Evolutionary conservation across 2,329 filamentous ascomycete species (phyloP), one percentile per base, ranked within the genome.

Genomic region (Aspergillus sp.): DNA sequence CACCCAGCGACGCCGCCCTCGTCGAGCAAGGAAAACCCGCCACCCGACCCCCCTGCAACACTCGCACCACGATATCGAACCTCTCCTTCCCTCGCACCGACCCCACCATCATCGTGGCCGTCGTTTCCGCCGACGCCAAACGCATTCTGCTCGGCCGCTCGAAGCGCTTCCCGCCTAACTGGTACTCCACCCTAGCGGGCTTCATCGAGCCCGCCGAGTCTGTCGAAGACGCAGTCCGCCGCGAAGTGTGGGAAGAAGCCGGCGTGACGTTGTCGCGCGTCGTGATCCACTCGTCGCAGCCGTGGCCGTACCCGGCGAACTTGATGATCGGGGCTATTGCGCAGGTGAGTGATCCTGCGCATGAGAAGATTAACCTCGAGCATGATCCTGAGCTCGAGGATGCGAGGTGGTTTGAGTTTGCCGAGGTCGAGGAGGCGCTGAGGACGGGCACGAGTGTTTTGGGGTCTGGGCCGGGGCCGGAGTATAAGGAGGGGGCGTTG

Each of bases 51-150:
- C 84, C 89, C 17, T 99, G 95, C 77, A 88, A 86, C 7, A 96
- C 93, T 0, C 86, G 95, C 57, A 89, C 87, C 41, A 92, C 91
- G 25, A 80, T 99, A 49, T 96, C 92, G 32, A 99, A 99, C 77
- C 83, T 97, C 56, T 89, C 85, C 71, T 98, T 97, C 82, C 94
- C 94, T 2, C 87, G 93, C 54, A 97, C 94, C 2, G 93, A 97
- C 70, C 92, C 93, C 1, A 96, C 92, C 27, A 92, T 98, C 74
- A 99, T 99, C 78, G 93, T 96, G 79, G 94, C 93, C 0, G 89
- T 97, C 10, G 86, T 98, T 32, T 96, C 90, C 56, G 83, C 88
- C 54, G 91, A 96, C 68, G 90, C 90, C 53, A 84, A 88, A 66
- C 86, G 87, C 62, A 79, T 96, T 41, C 85, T 99, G 7, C 88